Conservation (phyloP, 163 green algal species). For the Trebouxiophyceae sp. region DNA sequence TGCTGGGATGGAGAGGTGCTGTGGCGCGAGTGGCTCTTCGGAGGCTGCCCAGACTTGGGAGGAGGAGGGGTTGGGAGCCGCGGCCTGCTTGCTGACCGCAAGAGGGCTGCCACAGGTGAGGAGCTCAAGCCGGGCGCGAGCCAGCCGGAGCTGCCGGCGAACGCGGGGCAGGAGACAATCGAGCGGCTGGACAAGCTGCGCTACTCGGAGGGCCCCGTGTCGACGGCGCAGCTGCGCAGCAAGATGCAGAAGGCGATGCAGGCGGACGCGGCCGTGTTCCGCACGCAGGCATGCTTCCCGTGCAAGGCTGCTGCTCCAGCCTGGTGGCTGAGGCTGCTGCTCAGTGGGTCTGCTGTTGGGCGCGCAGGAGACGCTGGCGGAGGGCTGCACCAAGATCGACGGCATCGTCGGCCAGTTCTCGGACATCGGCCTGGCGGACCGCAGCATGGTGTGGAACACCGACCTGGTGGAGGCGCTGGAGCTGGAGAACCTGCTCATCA, state of each 20-base stretch:
- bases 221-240: constrained; percentile 70
- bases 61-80: no score
- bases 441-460: constrained; percentile 92
- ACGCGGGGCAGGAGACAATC: constrained; percentile 67
- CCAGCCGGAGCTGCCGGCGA: constrained; percentile 59
- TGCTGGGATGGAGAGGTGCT: no score
- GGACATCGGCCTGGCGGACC: constrained; percentile 61
- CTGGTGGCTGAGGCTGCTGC: no score
- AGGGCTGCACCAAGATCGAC: constrained; percentile 86
- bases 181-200: constrained; percentile 73
- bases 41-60: no score
- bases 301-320: no score
- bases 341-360: no score
- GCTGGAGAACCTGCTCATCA: constrained; percentile 97
- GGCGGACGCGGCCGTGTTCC: constrained; percentile 96
- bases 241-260: constrained; percentile 83
- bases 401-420: constrained; percentile 46
- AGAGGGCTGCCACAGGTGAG: no score
- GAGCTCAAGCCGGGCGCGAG: constrained; percentile 74
- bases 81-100: no score
- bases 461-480: constrained; percentile 95
- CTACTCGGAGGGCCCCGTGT: constrained; percentile 60
- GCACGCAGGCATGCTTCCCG: no score
- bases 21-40: no score
- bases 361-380: constrained; percentile 69